Evolutionary conservation across 306 rosid genomes (phyloP), one percentile per base, ranked within the genome.

Genomic region (Cajanus cajan): DNA sequence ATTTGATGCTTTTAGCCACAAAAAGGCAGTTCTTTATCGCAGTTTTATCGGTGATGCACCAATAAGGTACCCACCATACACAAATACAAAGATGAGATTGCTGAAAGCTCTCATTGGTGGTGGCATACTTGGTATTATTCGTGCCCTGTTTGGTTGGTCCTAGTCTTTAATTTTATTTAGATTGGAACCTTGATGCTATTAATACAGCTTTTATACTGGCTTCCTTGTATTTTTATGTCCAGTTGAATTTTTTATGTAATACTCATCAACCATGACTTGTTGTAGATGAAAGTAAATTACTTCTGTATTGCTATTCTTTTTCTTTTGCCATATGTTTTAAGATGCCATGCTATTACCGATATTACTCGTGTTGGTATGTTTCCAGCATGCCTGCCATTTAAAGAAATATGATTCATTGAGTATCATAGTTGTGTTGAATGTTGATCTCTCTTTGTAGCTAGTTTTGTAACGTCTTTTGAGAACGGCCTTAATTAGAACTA

Each of bases 1-100:
- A 7, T 96, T 96, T 58, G 99, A 96, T 66, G 91, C 96, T 36
- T 93, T 96, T 72, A 93, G 91, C 87, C 99, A 96, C 82, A 93
- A 96, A 86, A 96, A 96, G 78, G 97, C 91, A 25, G 98, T 96
- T 77, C 74, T 96, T 9, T 96, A 93, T 82, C 98, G 98, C 11
- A 78, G 94, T 44, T 96, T 93, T 33, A 8, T 50, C 0, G 98
- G 91, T 4, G 99, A 96, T 77, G 94, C 90, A 7, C 0, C 99
- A 1, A 36, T 96, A 78, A 87, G 99, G 79, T 96, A 96, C 81
- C 96, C 99, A 18, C 99, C 99, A 0, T 96, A 93, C 91, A 90
- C 98, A 1, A 61, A 65, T 1, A 88, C 93, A 31, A 96, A 96
- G 90, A 75, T 86, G 16, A 85, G 87, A 66, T 24, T 96, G 73